Evolutionary conservation across 345 rosid genomes (phyloP).

Genomic region (Noccaea bulbosa): DNA sequence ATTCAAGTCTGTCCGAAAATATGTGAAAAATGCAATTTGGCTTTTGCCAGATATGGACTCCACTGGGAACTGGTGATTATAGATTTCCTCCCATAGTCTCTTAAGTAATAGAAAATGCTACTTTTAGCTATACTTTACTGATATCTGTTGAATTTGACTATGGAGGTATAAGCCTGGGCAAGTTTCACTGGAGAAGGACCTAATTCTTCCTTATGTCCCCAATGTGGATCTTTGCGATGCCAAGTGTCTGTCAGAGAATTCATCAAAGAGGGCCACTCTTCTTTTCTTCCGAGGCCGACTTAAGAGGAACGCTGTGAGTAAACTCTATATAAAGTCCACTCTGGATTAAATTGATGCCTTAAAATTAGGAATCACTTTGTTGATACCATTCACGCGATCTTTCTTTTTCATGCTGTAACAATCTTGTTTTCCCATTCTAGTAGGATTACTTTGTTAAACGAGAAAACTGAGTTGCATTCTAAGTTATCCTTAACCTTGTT

Average conservation of each 20-base stretch:
- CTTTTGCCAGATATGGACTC: conserved; percentile 94
- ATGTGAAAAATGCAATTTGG: conserved; percentile 80
- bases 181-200: conserved; percentile 81
- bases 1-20: conserved; percentile 80
- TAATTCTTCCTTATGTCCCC: conserved; percentile 87
- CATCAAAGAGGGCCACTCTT: conserved; percentile 60
- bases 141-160: conserved; percentile 21
- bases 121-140: conserved; percentile 10
- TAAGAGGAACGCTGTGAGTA: conserved; percentile 83
- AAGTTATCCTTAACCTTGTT: background rate
- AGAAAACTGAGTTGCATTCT: background rate
- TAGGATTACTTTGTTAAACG: background rate
- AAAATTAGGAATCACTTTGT: background rate
- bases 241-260: conserved; percentile 63
- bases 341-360: background rate
- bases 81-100: conserved; percentile 21
- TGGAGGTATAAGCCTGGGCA: conserved; percentile 92
- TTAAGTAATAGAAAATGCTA: background rate
- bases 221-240: conserved; percentile 78
- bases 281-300: conserved; percentile 86
- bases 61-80: conserved; percentile 76
- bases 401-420: background rate
- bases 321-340: conserved; percentile 1
- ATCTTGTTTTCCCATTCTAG: background rate
- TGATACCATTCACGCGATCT: background rate